Percentiles rank a stretch among this genome's conserved stretches.
Conservation (phyloP, 306 rosid genomes). For the Inga leiocalycina region DNA sequence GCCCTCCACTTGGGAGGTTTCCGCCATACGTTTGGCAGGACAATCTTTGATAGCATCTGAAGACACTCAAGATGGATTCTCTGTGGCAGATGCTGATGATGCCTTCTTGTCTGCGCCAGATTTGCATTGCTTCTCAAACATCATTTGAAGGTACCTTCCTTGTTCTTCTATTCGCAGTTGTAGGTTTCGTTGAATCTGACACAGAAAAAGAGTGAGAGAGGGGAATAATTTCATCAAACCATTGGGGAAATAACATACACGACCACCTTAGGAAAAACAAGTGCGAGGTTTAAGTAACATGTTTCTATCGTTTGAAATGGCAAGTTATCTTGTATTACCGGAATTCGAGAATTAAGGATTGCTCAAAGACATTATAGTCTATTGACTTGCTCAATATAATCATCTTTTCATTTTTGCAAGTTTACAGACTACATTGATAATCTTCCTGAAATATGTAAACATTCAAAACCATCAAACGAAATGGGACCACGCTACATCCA, state of each 20-base stretch:
- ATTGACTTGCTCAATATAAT: neutral
- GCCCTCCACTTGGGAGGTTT: constrained; percentile 55
- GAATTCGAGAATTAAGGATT: neutral
- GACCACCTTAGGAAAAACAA: neutral
- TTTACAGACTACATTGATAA: neutral
- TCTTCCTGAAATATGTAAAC: neutral
- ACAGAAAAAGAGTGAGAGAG: neutral
- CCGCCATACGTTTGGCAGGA: constrained; percentile 50
- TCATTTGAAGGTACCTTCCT: constrained; percentile 91
- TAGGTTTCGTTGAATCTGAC: constrained; percentile 79
- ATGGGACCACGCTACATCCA: neutral
- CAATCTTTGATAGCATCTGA: constrained; percentile 49
- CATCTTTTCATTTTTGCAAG: neutral
- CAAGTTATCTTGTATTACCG: neutral
- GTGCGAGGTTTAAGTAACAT: neutral
- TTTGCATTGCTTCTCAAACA: constrained; percentile 91
- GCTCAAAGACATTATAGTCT: neutral
- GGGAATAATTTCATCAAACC: constrained; percentile 21
- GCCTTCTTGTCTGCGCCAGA: constrained; percentile 49
- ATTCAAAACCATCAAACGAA: neutral
- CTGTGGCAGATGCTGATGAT: constrained; percentile 38
- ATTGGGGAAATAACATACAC: neutral
- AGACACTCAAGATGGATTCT: constrained; percentile 47
- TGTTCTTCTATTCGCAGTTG: constrained; percentile 98
- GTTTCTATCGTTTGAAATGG: neutral